phyloP scores from a whole-genome alignment of 1,284 basidiomycete genomes.

The Sparassis latifolia region DNA sequence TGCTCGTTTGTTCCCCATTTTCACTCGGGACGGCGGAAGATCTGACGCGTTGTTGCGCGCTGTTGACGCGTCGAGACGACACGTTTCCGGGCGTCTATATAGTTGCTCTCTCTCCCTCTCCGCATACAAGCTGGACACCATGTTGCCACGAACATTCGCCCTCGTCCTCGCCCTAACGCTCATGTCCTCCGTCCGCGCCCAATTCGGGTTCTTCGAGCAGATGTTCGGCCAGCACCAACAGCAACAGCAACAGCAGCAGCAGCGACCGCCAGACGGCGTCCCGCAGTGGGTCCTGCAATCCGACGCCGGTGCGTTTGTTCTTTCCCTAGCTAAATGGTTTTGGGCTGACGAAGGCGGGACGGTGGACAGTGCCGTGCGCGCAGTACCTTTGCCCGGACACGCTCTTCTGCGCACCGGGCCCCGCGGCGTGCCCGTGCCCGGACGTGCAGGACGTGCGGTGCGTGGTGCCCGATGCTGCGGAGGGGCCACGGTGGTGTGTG shows the following conservation, averaged over 20 bases:
- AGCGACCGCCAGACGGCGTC: conserved; percentile 36
- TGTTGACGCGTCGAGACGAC: conserved; percentile 8
- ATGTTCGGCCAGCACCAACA: conserved; percentile 42
- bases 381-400: conserved; percentile 35
- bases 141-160: background rate
- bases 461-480: conserved; percentile 31
- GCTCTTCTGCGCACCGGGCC: conserved; percentile 31
- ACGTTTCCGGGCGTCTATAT: background rate
- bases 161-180: conserved; percentile 6
- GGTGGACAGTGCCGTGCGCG: conserved; percentile 27
- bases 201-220: conserved; percentile 59
- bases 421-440: conserved; percentile 38
- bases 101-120: background rate
- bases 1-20: too few relatives aligned
- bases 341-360: background rate
- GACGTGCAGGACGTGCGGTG: conserved; percentile 37
- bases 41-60: conserved; percentile 2
- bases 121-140: background rate
- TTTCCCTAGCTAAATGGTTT: background rate
- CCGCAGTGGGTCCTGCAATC: conserved; percentile 53
- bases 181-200: conserved; percentile 26
- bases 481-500: conserved; percentile 33
- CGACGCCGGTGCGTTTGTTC: conserved; percentile 29
- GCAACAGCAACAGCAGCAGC: conserved; percentile 47
- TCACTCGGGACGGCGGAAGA: too few relatives aligned